Base-by-base conservation (phyloP, 2,329 filamentous ascomycete species). In the Gnomoniopsis sp. region DNA sequence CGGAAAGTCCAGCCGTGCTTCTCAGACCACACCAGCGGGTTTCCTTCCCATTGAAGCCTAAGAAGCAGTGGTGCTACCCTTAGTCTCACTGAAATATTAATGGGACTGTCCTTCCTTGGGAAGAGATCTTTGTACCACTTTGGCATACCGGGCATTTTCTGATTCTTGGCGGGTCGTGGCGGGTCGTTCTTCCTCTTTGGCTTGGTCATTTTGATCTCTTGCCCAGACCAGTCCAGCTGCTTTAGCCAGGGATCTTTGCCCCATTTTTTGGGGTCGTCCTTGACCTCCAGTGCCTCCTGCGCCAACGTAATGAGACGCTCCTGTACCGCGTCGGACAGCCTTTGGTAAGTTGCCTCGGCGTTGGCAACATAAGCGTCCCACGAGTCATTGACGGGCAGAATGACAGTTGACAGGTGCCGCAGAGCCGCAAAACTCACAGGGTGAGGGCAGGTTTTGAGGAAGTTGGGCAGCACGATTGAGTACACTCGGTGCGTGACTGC, bases 91-190 rank as follows among this genome's bases (percentile, higher is more conserved):
- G 90, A 91, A 19, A 99, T 77, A 60, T 79, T 87, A 58, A 97
- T 95, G 48, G 83, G 83, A 0, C 81, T 76, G 59, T 86, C 83
- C 23, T 76, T 87, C 58, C 86, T 91, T 1, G 82, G 66, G 66
- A 96, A 96, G 1, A 99, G 78, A 70, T 92, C 91, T 69, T 95
- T 97, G 75, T 96, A 99, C 95, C 95, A 99, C 64, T 89, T 83
- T 0, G 95, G 95, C 89, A 90, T 95, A 15, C 95, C 95, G 0
- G 93, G 93, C 75, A 89, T 91, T 79, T 98, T 99, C 71, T 99
- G 95, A 49, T 89, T 81, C 12, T 87, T 87, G 8, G 87, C 89
- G 33, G 88, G 91, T 48, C 91, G 81, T 2, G 89, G 88, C 12
- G 88, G 87, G 57, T 96, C 91, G 11, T 77, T 79, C 72, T 96